Conservation (phyloP, 768 basidiomycete species). For the Pulveroboletus sp. region DNA sequence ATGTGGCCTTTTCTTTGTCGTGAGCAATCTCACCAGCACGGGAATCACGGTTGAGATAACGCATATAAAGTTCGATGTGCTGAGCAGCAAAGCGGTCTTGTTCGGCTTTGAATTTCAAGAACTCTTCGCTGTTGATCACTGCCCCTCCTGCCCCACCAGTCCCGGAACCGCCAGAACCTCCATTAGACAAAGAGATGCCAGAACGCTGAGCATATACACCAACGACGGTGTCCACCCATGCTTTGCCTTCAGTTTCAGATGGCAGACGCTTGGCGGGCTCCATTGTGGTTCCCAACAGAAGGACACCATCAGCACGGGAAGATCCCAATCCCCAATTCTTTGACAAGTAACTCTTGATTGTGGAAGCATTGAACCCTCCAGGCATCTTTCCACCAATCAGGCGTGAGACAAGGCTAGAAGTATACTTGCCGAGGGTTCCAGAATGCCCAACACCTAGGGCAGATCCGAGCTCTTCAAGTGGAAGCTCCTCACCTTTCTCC, state of each 20-base stretch:
- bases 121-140: conserved; percentile 96
- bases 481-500: conserved; percentile 97
- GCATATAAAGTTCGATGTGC: conserved; percentile 95
- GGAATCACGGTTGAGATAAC: conserved; percentile 91
- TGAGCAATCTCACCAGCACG: conserved; percentile 87
- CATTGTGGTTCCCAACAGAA: conserved; percentile 85
- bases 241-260: conserved; percentile 87
- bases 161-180: conserved; percentile 55
- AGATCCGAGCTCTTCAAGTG: conserved; percentile 92
- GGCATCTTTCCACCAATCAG: conserved; percentile 97
- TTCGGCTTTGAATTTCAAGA: conserved; percentile 91
- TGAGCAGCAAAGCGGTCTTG: conserved; percentile 90
- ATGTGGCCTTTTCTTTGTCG: conserved; percentile 79
- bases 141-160: conserved; percentile 67
- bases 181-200: conserved; percentile 77
- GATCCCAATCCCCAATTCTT: conserved; percentile 97
- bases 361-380: conserved; percentile 93
- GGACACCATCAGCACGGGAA: conserved; percentile 81
- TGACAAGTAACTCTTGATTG: conserved; percentile 82
- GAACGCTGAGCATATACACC: conserved; percentile 82
- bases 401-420: conserved; percentile 83
- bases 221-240: conserved; percentile 87
- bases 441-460: conserved; percentile 75
- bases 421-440: conserved; percentile 92
- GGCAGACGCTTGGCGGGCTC: conserved; percentile 93